These are phyloP conservation scores for Arabidopsis lyrata DNA, from an alignment of 441 rosid genomes.

Conservation along the genomic window DNA sequence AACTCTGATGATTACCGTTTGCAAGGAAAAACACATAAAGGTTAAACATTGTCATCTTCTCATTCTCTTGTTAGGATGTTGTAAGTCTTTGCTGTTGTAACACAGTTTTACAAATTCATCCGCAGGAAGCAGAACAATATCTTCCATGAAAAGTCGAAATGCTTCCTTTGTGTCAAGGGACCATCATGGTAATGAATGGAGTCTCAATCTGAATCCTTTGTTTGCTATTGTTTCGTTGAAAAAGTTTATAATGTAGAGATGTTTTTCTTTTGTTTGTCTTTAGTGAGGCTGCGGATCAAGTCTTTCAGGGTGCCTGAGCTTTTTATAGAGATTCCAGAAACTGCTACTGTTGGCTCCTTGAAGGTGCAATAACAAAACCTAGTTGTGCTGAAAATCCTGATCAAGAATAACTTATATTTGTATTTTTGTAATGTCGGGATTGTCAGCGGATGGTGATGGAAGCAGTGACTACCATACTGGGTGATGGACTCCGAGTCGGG, in stretches of 20 bases:
- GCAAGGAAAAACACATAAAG: constrained; percentile 44
- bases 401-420: constrained; percentile 13
- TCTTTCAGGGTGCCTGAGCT: constrained; percentile 97
- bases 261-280: constrained; percentile 45
- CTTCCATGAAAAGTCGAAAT: constrained; percentile 57
- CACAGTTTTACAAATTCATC: constrained; percentile 20
- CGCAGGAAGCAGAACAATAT: constrained; percentile 59
- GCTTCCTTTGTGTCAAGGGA: constrained; percentile 70
- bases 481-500: constrained; percentile 84
- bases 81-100: constrained; percentile 11
- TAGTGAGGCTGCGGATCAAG: constrained; percentile 93
- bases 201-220: constrained; percentile 43
- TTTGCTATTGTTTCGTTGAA: not conserved
- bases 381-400: constrained; percentile 7
- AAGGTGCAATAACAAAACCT: constrained; percentile 61
- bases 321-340: constrained; percentile 85
- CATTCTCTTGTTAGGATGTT: constrained; percentile 46
- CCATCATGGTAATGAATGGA: constrained; percentile 73
- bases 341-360: constrained; percentile 92
- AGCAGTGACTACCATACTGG: constrained; percentile 79
- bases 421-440: not conserved
- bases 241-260: constrained; percentile 8
- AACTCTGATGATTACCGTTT: constrained; percentile 55
- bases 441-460: constrained; percentile 90
- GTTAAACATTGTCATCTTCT: constrained; percentile 25